Evolutionary conservation across 2,329 filamentous ascomycete species (phyloP).

Genomic region (Stagonosporopsis vannaccii): DNA sequence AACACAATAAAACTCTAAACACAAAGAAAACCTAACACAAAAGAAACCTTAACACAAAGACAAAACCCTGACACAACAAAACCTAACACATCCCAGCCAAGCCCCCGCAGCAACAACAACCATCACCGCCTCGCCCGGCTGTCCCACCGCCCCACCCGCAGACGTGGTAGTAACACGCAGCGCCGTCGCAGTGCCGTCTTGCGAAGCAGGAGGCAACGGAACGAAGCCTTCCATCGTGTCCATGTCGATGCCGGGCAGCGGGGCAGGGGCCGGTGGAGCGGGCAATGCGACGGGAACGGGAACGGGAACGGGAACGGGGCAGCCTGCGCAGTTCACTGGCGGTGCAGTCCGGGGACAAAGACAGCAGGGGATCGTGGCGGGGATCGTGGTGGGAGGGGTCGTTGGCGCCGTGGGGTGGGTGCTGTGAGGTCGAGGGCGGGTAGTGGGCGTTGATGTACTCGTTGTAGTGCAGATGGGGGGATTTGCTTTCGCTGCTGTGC

Average conservation of each 20-base stretch:
- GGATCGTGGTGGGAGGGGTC: not conserved
- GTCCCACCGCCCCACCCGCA: slow-evolving; percentile 23
- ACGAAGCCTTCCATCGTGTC: slow-evolving; percentile 29
- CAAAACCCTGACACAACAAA: no score
- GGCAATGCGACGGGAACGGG: no score
- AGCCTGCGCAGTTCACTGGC: not conserved
- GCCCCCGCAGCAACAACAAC: slow-evolving; percentile 17
- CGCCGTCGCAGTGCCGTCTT: slow-evolving; percentile 20
- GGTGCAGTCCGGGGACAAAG: not conserved
- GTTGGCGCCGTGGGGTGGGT: not conserved
- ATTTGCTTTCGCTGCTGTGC: no score
- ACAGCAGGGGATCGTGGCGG: not conserved
- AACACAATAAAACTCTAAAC: no score
- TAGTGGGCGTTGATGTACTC: not conserved
- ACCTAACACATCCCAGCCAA: not conserved
- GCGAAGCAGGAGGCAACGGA: slow-evolving; percentile 26
- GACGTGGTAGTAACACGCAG: slow-evolving; percentile 31
- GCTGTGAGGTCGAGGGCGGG: not conserved
- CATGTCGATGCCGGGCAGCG: slow-evolving; percentile 23
- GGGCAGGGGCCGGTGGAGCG: no score
- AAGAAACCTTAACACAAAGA: not conserved
- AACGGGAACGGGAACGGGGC: not conserved
- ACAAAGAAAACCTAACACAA: not conserved
- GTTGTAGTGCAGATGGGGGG: no score
- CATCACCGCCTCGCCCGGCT: slow-evolving; percentile 24